Conservation (phyloP, 1,284 basidiomycete genomes). For the Golubevia pallescens region DNA sequence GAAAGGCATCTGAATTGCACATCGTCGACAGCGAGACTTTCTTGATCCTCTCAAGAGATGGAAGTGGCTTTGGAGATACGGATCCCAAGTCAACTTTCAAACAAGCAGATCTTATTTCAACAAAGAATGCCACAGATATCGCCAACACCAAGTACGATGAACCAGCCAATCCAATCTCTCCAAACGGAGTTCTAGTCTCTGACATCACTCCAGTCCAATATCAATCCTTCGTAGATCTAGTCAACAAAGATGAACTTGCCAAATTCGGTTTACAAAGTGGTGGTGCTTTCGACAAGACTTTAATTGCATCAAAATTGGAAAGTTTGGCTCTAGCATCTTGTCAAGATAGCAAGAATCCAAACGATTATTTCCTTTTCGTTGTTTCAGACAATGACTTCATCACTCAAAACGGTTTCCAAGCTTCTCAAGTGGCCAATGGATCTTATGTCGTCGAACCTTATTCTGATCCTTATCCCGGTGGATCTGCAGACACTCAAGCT, state of each 20-base stretch:
- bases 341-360: constrained; percentile 68
- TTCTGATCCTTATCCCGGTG: background rate
- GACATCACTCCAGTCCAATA: constrained; percentile 71
- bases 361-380: constrained; percentile 75
- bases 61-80: constrained; percentile 71
- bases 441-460: constrained; percentile 65
- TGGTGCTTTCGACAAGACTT: constrained; percentile 65
- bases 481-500: constrained; percentile 71
- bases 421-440: constrained; percentile 70
- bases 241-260: constrained; percentile 69
- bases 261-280: constrained; percentile 71
- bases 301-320: constrained; percentile 76
- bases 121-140: constrained; percentile 72
- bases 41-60: constrained; percentile 72
- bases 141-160: constrained; percentile 71
- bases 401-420: constrained; percentile 70
- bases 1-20: constrained; percentile 71
- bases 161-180: constrained; percentile 70
- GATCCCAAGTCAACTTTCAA: constrained; percentile 69
- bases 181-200: constrained; percentile 68
- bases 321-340: constrained; percentile 72
- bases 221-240: constrained; percentile 70
- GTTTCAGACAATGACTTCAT: constrained; percentile 74
- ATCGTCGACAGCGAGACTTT: constrained; percentile 70
- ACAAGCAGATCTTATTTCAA: constrained; percentile 70